phyloP scores from a whole-genome alignment of 306 rosid genomes.

The Begonia fuchsioides region DNA sequence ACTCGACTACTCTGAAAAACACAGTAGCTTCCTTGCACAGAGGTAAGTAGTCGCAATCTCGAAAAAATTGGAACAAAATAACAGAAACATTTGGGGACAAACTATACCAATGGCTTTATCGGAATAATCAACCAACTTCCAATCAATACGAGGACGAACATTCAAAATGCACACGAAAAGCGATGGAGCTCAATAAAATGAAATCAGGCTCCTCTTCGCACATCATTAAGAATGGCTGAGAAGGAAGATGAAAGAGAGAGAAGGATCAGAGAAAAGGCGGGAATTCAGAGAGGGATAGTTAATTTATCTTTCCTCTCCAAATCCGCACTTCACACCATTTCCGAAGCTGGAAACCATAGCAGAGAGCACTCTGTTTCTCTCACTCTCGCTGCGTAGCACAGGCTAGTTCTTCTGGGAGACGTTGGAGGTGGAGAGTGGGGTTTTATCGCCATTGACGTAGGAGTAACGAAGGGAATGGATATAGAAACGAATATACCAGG shows the following conservation, averaged over 20 bases:
- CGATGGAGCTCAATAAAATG: constrained; percentile 15
- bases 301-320: constrained; percentile 28
- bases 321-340: constrained; percentile 19
- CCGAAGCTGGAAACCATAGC: constrained; percentile 36
- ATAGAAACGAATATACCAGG: constrained; percentile 43
- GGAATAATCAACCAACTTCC: constrained; percentile 3
- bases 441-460: constrained; percentile 12
- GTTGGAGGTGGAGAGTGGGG: constrained; percentile 11
- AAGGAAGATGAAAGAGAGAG: constrained; percentile 10
- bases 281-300: constrained; percentile 29
- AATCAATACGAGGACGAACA: constrained; percentile 11
- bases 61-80: not conserved
- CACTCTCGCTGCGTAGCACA: constrained; percentile 4
- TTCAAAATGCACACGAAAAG: constrained; percentile 19
- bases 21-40: too few relatives aligned
- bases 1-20: too few relatives aligned
- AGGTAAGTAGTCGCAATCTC: not conserved
- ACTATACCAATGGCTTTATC: constrained; percentile 29
- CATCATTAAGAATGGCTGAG: not conserved
- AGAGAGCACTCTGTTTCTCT: constrained; percentile 1
- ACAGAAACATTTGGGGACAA: not conserved
- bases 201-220: constrained; percentile 16
- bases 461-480: constrained; percentile 11
- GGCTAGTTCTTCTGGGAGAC: not conserved
- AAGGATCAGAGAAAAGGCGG: not conserved